These are phyloP conservation scores for Rhynchosporium graminicola DNA, from an alignment of 2,329 filamentous ascomycete genomes.

Conservation along the genomic window DNA sequence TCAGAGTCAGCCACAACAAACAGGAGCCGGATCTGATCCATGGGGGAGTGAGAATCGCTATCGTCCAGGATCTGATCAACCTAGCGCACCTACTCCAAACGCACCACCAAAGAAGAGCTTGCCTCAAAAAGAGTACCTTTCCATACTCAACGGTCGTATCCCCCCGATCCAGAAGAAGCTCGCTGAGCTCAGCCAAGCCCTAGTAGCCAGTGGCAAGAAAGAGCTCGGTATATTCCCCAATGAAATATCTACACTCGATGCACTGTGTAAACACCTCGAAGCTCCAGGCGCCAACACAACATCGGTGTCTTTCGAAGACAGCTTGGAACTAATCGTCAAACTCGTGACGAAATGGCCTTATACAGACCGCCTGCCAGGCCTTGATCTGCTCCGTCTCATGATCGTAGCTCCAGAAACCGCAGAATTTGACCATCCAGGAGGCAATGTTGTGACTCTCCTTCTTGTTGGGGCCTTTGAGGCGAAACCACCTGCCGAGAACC, in stretches of 20 bases:
- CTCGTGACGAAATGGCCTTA: slow-evolving; percentile 80
- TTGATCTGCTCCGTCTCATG: slow-evolving; percentile 86
- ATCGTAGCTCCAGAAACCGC: slow-evolving; percentile 70
- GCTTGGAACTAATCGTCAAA: slow-evolving; percentile 67
- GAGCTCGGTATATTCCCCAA: slow-evolving; percentile 71
- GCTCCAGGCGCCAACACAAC: slow-evolving; percentile 42
- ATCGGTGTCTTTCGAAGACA: slow-evolving; percentile 51
- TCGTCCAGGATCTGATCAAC: slow-evolving; percentile 63
- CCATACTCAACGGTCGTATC: slow-evolving; percentile 73
- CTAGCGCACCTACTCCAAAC: slow-evolving; percentile 42
- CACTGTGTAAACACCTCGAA: slow-evolving; percentile 65
- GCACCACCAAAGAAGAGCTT: slow-evolving; percentile 57
- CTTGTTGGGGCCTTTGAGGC: slow-evolving; percentile 57
- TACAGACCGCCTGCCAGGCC: slow-evolving; percentile 74
- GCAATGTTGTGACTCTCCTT: slow-evolving; percentile 62
- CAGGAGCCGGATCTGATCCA: slow-evolving; percentile 57
- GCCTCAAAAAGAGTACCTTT: slow-evolving; percentile 78
- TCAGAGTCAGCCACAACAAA: slow-evolving; percentile 48
- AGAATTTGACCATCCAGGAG: slow-evolving; percentile 54
- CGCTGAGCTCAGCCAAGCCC: slow-evolving; percentile 69
- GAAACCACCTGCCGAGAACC: slow-evolving; percentile 69
- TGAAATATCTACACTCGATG: slow-evolving; percentile 64
- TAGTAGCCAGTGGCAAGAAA: slow-evolving; percentile 71
- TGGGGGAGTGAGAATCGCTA: slow-evolving; percentile 80
- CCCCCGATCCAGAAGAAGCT: slow-evolving; percentile 75